These are phyloP conservation scores for Aspergillus carbonarius DNA, from an alignment of 2,329 filamentous ascomycete genomes.

Conservation along the genomic window DNA sequence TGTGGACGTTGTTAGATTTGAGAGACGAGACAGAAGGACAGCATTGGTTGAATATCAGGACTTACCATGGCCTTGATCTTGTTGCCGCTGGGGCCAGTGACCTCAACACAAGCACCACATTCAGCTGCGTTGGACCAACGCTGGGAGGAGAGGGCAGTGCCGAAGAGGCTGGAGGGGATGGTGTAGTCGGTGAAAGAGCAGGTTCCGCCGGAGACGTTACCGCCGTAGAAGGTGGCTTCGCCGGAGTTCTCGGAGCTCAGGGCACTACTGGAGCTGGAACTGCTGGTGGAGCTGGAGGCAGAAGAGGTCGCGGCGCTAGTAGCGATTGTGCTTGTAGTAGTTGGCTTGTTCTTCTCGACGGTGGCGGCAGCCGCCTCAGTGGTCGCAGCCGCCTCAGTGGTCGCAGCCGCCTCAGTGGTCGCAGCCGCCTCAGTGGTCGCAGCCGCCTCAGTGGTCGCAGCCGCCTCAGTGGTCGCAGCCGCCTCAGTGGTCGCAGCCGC, in stretches of 20 bases:
- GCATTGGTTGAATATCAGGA: neutral
- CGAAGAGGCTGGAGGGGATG: constrained; percentile 56
- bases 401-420: neutral
- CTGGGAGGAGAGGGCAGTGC: constrained; percentile 59
- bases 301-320: constrained; percentile 1
- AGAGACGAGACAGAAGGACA: neutral
- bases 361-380: neutral
- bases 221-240: constrained; percentile 55
- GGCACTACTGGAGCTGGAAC: constrained; percentile 10
- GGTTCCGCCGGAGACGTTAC: constrained; percentile 58
- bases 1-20: constrained; percentile 21
- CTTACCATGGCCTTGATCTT: constrained; percentile 64
- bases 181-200: constrained; percentile 66
- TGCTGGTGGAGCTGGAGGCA: constrained; percentile 1
- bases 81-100: constrained; percentile 53
- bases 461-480: too few relatives aligned
- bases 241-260: constrained; percentile 32
- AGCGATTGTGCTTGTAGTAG: constrained; percentile 11
- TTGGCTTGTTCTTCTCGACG: neutral
- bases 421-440: constrained; percentile 4
- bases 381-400: neutral
- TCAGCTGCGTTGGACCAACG: constrained; percentile 56
- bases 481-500: too few relatives aligned
- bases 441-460: neutral
- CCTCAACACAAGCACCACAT: constrained; percentile 63